Percentiles rank a stretch among this genome's conserved stretches.
phyloP scores from a whole-genome alignment of 768 basidiomycete species.

The Lactarius pseudohatsudake region DNA sequence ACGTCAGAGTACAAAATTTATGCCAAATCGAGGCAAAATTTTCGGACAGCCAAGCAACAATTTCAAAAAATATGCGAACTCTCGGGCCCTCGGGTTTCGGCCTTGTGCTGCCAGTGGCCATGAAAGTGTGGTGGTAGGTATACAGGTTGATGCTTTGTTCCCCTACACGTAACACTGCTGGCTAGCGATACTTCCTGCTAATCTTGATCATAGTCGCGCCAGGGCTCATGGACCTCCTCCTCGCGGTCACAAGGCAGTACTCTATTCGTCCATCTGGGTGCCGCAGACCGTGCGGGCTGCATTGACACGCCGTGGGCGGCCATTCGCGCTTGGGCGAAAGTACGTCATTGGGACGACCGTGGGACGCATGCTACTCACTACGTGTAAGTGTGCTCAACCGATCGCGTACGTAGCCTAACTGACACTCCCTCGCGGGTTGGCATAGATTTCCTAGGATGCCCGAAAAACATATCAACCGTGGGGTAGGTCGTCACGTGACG shows the following conservation, averaged over 20 bases:
- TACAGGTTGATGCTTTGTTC: no score
- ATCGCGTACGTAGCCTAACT: neutral
- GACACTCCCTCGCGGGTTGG: neutral
- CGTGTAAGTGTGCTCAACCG: constrained; percentile 56
- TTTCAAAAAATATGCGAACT: no score
- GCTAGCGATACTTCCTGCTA: no score
- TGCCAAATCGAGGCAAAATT: no score
- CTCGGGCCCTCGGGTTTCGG: no score
- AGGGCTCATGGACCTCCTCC: constrained; percentile 58
- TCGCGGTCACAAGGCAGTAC: constrained; percentile 51
- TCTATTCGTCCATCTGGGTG: constrained; percentile 82
- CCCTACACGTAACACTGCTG: no score
- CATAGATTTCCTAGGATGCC: constrained; percentile 78
- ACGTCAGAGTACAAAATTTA: no score
- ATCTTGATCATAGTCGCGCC: constrained; percentile 52
- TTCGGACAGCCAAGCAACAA: no score
- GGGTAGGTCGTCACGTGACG: constrained; percentile 46
- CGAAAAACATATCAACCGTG: constrained; percentile 75
- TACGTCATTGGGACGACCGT: constrained; percentile 78
- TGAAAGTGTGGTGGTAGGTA: no score
- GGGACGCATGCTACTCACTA: constrained; percentile 64
- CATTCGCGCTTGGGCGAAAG: constrained; percentile 57
- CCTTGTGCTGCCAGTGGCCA: no score
- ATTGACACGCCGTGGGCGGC: constrained; percentile 44
- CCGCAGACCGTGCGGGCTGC: constrained; percentile 78